Conservation (phyloP, 1,284 basidiomycete genomes). For the Spongiforma sp. region DNA sequence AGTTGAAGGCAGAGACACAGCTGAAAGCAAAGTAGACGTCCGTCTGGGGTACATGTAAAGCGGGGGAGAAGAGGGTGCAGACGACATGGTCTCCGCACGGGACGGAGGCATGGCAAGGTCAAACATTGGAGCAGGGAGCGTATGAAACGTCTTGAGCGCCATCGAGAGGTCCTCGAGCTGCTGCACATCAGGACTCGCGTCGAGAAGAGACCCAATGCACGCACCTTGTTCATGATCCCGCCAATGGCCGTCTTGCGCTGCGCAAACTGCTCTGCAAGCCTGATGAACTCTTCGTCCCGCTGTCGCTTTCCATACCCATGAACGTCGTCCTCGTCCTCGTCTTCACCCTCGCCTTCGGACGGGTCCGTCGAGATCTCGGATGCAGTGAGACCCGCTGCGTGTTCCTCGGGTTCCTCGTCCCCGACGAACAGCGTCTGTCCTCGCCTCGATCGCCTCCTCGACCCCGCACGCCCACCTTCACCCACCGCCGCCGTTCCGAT, state of each 20-base stretch:
- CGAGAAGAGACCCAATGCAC: no score
- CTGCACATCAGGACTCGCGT: no score
- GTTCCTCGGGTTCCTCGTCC: slow-evolving; percentile 34
- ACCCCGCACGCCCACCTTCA: slow-evolving; percentile 6
- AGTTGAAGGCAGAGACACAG: slow-evolving; percentile 7
- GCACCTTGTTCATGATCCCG: slow-evolving; percentile 73
- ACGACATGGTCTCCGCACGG: slow-evolving; percentile 36
- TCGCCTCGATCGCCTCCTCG: slow-evolving; percentile 22
- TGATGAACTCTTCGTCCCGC: slow-evolving; percentile 69
- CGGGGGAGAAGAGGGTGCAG: slow-evolving; percentile 14
- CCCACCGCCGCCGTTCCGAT: no score
- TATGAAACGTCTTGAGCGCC: slow-evolving; percentile 51
- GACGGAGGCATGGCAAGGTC: slow-evolving; percentile 36
- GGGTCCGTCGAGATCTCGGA: slow-evolving; percentile 33
- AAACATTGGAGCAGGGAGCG: slow-evolving; percentile 48
- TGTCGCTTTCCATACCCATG: slow-evolving; percentile 50
- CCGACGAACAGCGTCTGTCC: slow-evolving; percentile 32
- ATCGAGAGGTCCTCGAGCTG: slow-evolving; percentile 54
- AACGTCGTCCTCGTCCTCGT: slow-evolving; percentile 26
- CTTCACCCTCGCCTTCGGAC: slow-evolving; percentile 41
- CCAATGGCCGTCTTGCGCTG: slow-evolving; percentile 69
- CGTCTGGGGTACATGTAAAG: slow-evolving; percentile 4
- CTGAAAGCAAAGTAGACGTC: slow-evolving; percentile 7
- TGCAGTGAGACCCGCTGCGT: slow-evolving; percentile 8
- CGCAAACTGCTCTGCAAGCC: slow-evolving; percentile 66